A percentile compares a stretch with the other conserved stretches of the same genome.
phyloP scores from a whole-genome alignment of 2,329 filamentous ascomycete genomes.

The Colletotrichum sp. region DNA sequence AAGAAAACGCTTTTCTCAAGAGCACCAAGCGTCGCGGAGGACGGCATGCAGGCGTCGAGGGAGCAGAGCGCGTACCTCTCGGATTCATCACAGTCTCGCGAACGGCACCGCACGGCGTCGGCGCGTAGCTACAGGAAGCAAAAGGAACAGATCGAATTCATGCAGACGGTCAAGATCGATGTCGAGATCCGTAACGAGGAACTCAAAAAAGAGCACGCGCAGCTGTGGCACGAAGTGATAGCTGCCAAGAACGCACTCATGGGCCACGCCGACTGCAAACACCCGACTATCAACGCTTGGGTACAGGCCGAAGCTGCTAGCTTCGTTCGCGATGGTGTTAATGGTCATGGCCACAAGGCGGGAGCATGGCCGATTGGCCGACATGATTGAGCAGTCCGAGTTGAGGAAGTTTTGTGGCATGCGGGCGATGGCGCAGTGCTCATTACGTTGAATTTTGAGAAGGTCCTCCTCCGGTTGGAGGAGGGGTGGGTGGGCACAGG shows the following conservation, averaged over 20 bases:
- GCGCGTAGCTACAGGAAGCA: conserved; percentile 19
- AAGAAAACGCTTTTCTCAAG: too few relatives aligned
- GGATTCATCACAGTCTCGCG: not conserved
- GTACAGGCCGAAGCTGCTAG: not conserved
- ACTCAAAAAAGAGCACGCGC: not conserved
- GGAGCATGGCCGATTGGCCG: too few relatives aligned
- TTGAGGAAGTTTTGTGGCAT: too few relatives aligned
- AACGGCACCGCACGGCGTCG: conserved; percentile 13
- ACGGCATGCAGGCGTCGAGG: too few relatives aligned
- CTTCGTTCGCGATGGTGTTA: not conserved
- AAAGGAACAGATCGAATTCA: not conserved
- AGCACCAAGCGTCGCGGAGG: too few relatives aligned
- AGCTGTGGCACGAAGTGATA: not conserved
- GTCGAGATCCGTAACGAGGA: not conserved
- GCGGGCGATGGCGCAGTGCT: too few relatives aligned
- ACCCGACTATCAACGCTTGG: conserved; percentile 12
- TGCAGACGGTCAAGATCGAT: not conserved
- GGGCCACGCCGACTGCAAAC: conserved; percentile 4
- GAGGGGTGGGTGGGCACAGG: too few relatives aligned
- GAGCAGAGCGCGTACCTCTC: too few relatives aligned
- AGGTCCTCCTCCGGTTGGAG: too few relatives aligned
- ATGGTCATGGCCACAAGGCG: not conserved
- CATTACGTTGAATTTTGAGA: too few relatives aligned
- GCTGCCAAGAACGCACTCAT: conserved; percentile 8
- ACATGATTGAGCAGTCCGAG: too few relatives aligned